phyloP scores from a whole-genome alignment of 2,329 filamentous ascomycete species.

The Colletotrichum lindemuthianum region DNA sequence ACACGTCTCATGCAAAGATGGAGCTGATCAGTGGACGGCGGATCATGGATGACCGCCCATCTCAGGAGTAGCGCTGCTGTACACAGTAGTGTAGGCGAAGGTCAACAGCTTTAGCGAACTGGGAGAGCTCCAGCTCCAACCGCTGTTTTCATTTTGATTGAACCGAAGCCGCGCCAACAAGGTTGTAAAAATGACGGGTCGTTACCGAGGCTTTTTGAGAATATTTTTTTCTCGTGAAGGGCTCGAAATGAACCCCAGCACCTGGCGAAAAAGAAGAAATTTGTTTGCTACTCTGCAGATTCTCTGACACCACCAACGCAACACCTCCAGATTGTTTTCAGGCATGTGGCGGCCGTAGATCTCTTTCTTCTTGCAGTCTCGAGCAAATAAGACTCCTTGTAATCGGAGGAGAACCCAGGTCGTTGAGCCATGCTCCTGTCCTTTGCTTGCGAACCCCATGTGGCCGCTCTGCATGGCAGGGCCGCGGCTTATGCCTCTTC shows the following conservation, averaged over 20 bases:
- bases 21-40: conserved; percentile 15
- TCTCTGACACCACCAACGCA: conserved; percentile 2
- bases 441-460: not conserved
- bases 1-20: conserved; percentile 13
- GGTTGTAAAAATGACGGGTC: conserved; percentile 19
- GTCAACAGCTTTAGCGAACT: conserved; percentile 11
- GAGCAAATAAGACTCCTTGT: conserved; percentile 17
- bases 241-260: too few relatives aligned
- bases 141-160: not conserved
- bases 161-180: conserved; percentile 4
- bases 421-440: not conserved
- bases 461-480: conserved; percentile 8
- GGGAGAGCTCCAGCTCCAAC: conserved; percentile 2
- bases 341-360: conserved; percentile 5
- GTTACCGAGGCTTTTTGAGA: conserved; percentile 4
- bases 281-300: conserved; percentile 4
- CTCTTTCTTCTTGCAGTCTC: conserved; percentile 2
- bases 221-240: not conserved
- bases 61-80: conserved; percentile 3
- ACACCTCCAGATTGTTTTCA: conserved; percentile 4
- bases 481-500: too few relatives aligned
- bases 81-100: not conserved
- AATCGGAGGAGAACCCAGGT: conserved; percentile 3
- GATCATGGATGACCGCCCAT: conserved; percentile 17
- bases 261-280: not conserved